Base-by-base conservation (phyloP, 441 rosid species). In the Bruguiera hainesii region DNA sequence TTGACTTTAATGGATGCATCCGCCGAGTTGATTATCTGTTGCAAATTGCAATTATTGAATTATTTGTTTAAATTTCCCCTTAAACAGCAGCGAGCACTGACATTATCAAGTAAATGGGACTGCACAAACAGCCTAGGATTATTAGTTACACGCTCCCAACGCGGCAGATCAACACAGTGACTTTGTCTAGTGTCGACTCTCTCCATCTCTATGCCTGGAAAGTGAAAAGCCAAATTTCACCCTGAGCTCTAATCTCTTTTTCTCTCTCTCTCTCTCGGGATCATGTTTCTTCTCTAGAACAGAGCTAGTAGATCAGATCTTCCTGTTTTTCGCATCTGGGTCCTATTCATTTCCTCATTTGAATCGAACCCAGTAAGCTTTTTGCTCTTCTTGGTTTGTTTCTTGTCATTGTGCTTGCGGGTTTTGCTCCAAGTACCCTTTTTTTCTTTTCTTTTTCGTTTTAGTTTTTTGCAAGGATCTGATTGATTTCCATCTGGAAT, bases 201-300 rank as follows among this genome's bases (percentile, higher is more conserved):
- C 57, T 21, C 57, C 21, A 3, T 52, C 0, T 8, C 26, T 52
- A 51, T 63, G 20, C 15, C 57, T 60, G 29, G 30, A 66, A 42
- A 55, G 60, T 61, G 62, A 21, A 64, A 60, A 35, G 5, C 56
- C n/a, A 21, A 20, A 46, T 20, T 26, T 25, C 18, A 21, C 4
- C 42, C 49, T 28, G 52, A 53, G 78, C 70, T 80, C 81, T 53
- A 62, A 49, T 55, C 31, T 0, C 57, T 7, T 1, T 1, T 23
- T 0, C 26, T 53, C 26, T 52, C 13, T 21, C 11, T 51, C 23
- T 51, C 10, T 51, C 21, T 51, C 26, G 19, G n/a, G 21, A 20
- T 20, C 5, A 3, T 19, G 55, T 20, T 50, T 50, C 56, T 21
- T 18, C 25, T 51, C 21, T 21, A 21, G 16, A 23, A 23, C 57